These are phyloP conservation scores for Tetraselmis striata DNA, from an alignment of 139 green algal genomes.

Conservation along the genomic window DNA sequence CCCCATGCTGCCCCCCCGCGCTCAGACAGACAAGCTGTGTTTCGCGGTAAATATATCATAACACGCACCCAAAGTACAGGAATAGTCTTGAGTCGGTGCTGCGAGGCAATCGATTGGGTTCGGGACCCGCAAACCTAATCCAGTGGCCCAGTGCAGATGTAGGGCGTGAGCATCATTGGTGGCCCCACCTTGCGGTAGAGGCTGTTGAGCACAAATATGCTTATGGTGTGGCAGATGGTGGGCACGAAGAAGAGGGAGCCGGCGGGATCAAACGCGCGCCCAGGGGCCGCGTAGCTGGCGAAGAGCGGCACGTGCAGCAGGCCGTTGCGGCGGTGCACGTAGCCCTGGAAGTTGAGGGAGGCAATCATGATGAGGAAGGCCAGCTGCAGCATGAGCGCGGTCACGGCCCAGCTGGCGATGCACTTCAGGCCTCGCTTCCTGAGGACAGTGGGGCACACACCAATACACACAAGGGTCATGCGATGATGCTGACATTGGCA, in stretches of 20 bases:
- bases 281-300: neutral
- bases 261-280: neutral
- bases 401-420: neutral
- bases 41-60: too few relatives aligned
- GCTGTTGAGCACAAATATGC: slow-evolving; percentile 3
- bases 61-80: too few relatives aligned
- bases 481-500: too few relatives aligned
- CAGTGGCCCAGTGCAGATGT: too few relatives aligned
- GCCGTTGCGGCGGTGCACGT: neutral
- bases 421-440: slow-evolving; percentile 2
- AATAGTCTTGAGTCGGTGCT: too few relatives aligned
- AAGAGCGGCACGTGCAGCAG: neutral
- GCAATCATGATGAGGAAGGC: slow-evolving; percentile 10
- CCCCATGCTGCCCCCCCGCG: too few relatives aligned
- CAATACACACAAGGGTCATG: too few relatives aligned
- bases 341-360: slow-evolving; percentile 13
- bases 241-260: slow-evolving; percentile 5
- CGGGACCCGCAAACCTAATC: too few relatives aligned
- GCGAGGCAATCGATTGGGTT: too few relatives aligned
- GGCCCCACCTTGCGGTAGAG: neutral
- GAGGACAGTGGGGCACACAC: too few relatives aligned
- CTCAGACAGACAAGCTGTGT: too few relatives aligned
- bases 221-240: neutral
- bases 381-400: neutral
- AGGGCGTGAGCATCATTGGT: too few relatives aligned